Percentiles rank a stretch among this genome's conserved stretches.
phyloP scores from a whole-genome alignment of 352 stramenopile species.

The Blastocystis hominis region DNA sequence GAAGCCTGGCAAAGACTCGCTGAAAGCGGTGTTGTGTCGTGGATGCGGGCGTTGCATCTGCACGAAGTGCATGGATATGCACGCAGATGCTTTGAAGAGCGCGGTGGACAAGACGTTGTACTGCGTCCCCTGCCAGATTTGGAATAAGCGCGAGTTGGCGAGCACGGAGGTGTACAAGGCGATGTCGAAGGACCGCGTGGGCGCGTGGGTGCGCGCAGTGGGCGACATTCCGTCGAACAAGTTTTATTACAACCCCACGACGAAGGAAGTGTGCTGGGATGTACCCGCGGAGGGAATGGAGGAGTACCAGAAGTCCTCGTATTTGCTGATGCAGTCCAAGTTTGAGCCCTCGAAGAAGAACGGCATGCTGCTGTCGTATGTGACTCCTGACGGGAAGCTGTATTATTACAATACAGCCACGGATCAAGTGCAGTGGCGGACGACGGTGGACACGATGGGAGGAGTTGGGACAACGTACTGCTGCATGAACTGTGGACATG shows the following conservation, averaged over 20 bases:
- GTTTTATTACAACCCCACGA: constrained; percentile 3
- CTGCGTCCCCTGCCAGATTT: constrained; percentile 16
- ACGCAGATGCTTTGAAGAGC: neutral
- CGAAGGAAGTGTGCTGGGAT: constrained; percentile 14
- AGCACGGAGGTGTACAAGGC: neutral
- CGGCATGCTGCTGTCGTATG: neutral
- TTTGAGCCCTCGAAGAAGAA: neutral
- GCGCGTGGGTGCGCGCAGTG: neutral
- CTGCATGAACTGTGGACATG: neutral
- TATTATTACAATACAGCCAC: neutral
- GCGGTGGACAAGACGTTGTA: constrained; percentile 30
- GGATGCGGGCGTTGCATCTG: constrained; percentile 30
- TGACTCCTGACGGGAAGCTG: neutral
- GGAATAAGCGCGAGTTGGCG: neutral
- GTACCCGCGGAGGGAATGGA: neutral
- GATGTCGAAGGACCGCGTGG: neutral
- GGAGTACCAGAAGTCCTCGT: neutral
- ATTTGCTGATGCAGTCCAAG: neutral
- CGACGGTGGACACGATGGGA: neutral
- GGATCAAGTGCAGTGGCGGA: constrained; percentile 22
- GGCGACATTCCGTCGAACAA: neutral
- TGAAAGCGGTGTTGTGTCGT: constrained; percentile 17
- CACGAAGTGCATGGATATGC: constrained; percentile 27
- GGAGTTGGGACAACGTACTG: neutral
- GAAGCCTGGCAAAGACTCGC: neutral